Percentiles rank a stretch among this genome's conserved stretches.
Evolutionary conservation across 78 protist species (phyloP).

Genomic region (Protostelium mycophagum): DNA sequence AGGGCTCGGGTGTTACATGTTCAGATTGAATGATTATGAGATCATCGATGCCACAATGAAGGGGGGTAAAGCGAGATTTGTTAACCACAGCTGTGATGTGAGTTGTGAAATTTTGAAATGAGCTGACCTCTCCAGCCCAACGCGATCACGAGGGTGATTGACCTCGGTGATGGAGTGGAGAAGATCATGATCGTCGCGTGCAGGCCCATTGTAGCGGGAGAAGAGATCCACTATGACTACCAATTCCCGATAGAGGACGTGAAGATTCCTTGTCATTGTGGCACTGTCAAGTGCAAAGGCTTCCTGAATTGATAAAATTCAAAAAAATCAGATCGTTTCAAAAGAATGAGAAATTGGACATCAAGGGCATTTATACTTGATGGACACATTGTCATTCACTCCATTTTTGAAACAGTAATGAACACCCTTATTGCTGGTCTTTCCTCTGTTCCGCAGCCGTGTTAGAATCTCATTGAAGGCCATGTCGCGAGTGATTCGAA

Average conservation of each 20-base stretch:
- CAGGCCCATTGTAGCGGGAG: constrained; percentile 46
- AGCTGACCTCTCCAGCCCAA: constrained; percentile 64
- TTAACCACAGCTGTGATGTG: constrained; percentile 90
- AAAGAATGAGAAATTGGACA: no score
- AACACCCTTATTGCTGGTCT: no score
- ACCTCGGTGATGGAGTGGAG: constrained; percentile 10
- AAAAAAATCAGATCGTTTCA: background rate
- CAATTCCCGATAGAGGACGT: constrained; percentile 48
- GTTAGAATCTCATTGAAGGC: no score
- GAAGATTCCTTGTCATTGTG: background rate
- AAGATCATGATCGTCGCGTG: constrained; percentile 60
- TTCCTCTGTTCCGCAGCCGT: no score
- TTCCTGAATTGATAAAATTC: constrained; percentile 7
- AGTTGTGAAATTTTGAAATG: background rate
- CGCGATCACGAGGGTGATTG: constrained; percentile 51
- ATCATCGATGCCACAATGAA: constrained; percentile 79
- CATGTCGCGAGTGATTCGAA: no score
- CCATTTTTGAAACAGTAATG: no score
- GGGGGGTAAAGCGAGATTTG: constrained; percentile 88
- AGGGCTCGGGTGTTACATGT: constrained; percentile 79
- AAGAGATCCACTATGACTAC: constrained; percentile 76
- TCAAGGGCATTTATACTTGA: no score
- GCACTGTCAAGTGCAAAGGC: constrained; percentile 3
- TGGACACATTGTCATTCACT: no score
- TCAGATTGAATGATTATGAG: constrained; percentile 44